Percentiles rank a stretch among this genome's conserved stretches.
Evolutionary conservation across 495 filamentous ascomycete species (phyloP).

Genomic region (Emericellopsis terricola): DNA sequence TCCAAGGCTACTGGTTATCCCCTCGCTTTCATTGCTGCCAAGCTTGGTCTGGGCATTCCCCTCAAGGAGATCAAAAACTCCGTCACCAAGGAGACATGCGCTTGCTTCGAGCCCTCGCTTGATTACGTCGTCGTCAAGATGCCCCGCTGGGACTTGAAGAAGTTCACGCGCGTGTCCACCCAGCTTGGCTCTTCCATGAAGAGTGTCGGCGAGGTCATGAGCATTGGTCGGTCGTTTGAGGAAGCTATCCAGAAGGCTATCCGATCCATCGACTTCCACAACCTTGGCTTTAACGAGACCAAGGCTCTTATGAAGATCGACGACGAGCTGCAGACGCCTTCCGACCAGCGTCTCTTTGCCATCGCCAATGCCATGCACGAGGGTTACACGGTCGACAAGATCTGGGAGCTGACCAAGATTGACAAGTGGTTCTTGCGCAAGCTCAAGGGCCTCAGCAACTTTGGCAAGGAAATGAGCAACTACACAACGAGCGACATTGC

Average conservation of each 20-base stretch:
- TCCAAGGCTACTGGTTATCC: slow-evolving; percentile 97
- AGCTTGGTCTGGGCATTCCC: slow-evolving; percentile 84
- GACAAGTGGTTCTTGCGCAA: slow-evolving; percentile 93
- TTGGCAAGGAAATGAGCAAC: slow-evolving; percentile 55
- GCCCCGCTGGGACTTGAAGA: slow-evolving; percentile 96
- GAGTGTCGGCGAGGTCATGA: slow-evolving; percentile 98
- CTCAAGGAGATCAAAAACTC: slow-evolving; percentile 93
- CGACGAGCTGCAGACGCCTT: slow-evolving; percentile 88
- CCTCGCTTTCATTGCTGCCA: slow-evolving; percentile 88
- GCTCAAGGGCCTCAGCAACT: slow-evolving; percentile 79
- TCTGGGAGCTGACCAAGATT: slow-evolving; percentile 95
- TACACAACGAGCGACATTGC: slow-evolving; percentile 56
- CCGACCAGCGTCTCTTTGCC: slow-evolving; percentile 91
- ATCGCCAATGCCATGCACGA: slow-evolving; percentile 94
- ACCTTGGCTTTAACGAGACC: slow-evolving; percentile 88
- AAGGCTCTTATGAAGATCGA: slow-evolving; percentile 87
- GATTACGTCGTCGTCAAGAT: slow-evolving; percentile 99
- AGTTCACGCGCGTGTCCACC: slow-evolving; percentile 91
- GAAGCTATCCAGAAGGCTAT: slow-evolving; percentile 99
- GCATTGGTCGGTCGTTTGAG: slow-evolving; percentile 89
- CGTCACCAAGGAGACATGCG: slow-evolving; percentile 89
- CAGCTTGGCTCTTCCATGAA: slow-evolving; percentile 97
- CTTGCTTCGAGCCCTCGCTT: slow-evolving; percentile 97
- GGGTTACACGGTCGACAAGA: slow-evolving; percentile 86
- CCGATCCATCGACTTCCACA: slow-evolving; percentile 82